Base-by-base conservation (phyloP, 2,329 filamentous ascomycete species). In the Colletotrichum chrysophilum region DNA sequence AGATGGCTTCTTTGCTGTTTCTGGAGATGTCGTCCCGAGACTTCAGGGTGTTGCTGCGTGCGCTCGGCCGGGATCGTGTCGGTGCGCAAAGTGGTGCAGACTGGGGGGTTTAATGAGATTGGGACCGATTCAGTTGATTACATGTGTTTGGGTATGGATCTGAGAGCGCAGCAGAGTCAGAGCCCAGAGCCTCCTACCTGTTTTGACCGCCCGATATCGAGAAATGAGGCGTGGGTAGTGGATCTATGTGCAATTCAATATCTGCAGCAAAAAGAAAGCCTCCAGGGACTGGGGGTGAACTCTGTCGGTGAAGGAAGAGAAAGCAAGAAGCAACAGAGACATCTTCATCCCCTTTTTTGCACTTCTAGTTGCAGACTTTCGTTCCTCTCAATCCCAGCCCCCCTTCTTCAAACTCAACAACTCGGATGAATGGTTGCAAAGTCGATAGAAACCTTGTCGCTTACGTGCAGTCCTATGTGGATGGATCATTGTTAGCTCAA, bases 61-160 rank as follows among this genome's bases (percentile, higher is more conserved):
- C 70, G 60, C 48, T 24, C n/a, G 61, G 16, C 72, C 61, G 68
- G 68, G 52, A 75, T 75, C 48, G 10, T 62, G 68, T 71, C 72
- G 64, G 72, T 66, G 72, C 72, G 55, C 52, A 24, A 32, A 60
- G 26, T 32, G 43, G 43, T 32, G 26, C 56, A 62, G 72, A 66
- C 72, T 32, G 68, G 60, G 64, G 71, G 66, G 36, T 66, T 55
- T 52, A 70, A 70, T 74, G 71, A 70, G 66, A 74, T 74, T 74
- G 58, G 67, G 24, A 36, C 66, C 60, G 43, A 65, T 65, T 34
- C 66, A 65, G 60, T 56, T 16, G n/a, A 52, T 43, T 74, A 30
- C 66, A 43, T 48, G 48, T 34, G 68, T 48, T 34, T 58, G 34
- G 34, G 52, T 24, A 60, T 21, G 60, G 48, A 74, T 71, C 66